phyloP scores from a whole-genome alignment of 495 filamentous ascomycete genomes.

The Rostrohypoxylon terebratum region DNA sequence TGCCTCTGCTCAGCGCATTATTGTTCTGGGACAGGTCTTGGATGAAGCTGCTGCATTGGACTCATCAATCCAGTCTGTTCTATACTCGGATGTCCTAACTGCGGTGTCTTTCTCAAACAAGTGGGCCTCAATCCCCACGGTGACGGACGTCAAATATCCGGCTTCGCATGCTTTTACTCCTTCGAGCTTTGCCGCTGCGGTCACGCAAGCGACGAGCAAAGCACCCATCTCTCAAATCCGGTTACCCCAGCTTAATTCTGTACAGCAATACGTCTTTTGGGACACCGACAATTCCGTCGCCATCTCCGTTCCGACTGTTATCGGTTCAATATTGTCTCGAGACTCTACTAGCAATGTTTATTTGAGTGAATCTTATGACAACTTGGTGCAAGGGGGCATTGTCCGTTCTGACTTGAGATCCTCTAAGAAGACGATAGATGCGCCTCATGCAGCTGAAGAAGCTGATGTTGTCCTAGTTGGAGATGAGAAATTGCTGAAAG shows the following conservation, averaged over 20 bases:
- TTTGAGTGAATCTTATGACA: conserved; percentile 80
- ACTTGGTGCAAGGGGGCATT: conserved; percentile 85
- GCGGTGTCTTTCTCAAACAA: conserved; percentile 81
- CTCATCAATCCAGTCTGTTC: conserved; percentile 76
- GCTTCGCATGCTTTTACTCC: conserved; percentile 84
- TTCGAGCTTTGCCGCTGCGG: conserved; percentile 66
- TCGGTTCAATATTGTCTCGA: conserved; percentile 78
- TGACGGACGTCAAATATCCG: conserved; percentile 89
- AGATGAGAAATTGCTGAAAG: conserved; percentile 79
- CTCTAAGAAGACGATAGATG: conserved; percentile 83
- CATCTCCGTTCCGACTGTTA: conserved; percentile 69
- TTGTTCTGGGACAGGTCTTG: conserved; percentile 71
- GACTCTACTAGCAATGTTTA: conserved; percentile 83
- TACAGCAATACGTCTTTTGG: conserved; percentile 94
- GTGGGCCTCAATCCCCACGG: conserved; percentile 67
- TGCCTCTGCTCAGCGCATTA: conserved; percentile 75
- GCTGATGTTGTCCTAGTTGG: conserved; percentile 85
- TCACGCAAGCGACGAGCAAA: conserved; percentile 74
- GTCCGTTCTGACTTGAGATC: conserved; percentile 87
- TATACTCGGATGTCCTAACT: conserved; percentile 90
- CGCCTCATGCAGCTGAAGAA: conserved; percentile 79
- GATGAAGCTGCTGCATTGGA: conserved; percentile 70
- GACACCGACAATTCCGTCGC: conserved; percentile 81
- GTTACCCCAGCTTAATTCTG: conserved; percentile 62
- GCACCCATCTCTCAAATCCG: conserved; percentile 62